phyloP scores from a whole-genome alignment of 768 basidiomycete genomes.

The Pulveroboletus ravenelii region DNA sequence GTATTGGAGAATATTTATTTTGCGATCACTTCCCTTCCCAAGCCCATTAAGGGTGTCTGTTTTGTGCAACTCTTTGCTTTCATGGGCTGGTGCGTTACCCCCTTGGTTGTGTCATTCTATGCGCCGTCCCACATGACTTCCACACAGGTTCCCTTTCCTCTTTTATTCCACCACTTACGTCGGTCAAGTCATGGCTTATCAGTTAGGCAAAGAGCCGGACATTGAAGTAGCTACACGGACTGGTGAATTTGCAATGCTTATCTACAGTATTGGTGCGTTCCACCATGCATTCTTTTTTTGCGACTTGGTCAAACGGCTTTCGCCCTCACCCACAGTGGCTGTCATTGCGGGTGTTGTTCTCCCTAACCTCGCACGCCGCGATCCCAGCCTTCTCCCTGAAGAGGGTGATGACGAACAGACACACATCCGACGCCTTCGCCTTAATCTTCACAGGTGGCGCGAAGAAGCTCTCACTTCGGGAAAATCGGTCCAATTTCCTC shows the following conservation, averaged over 20 bases:
- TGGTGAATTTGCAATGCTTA: conserved; percentile 84
- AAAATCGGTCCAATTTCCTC: conserved; percentile 70
- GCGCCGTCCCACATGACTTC: conserved; percentile 7
- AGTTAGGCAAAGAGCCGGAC: conserved; percentile 69
- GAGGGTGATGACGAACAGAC: conserved; percentile 66
- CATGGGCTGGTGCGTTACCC: conserved; percentile 77
- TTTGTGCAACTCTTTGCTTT: conserved; percentile 93
- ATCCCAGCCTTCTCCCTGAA: conserved; percentile 71
- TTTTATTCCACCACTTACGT: conserved; percentile 94
- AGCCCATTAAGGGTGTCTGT: conserved; percentile 83
- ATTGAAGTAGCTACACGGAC: conserved; percentile 77
- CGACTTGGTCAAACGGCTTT: neutral
- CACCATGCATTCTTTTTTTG: neutral
- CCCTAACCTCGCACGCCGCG: conserved; percentile 77
- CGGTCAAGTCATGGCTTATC: conserved; percentile 88
- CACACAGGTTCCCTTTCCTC: conserved; percentile 83
- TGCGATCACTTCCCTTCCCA: conserved; percentile 72
- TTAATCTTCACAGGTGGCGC: conserved; percentile 76
- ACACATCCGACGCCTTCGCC: conserved; percentile 64
- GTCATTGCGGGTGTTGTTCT: conserved; percentile 77
- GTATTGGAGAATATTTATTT: conserved; percentile 73
- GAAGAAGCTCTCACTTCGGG: conserved; percentile 77
- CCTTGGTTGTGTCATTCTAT: neutral
- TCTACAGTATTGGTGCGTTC: conserved; percentile 77
- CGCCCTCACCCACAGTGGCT: conserved; percentile 52